These are phyloP conservation scores for Pholiota adiposa DNA, from an alignment of 1,284 basidiomycete genomes.

Conservation along the genomic window DNA sequence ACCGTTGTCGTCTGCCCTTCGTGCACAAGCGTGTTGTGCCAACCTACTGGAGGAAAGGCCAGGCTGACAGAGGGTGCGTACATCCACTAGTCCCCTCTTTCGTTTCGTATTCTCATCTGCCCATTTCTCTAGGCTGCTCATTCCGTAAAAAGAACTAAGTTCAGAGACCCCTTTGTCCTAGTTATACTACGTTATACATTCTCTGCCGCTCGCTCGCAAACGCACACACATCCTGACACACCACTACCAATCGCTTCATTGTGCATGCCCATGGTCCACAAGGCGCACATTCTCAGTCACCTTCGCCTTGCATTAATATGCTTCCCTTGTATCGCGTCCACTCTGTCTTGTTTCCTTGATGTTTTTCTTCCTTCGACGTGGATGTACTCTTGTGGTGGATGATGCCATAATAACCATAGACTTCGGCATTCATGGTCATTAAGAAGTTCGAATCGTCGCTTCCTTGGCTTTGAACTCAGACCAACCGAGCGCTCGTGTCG, in stretches of 20 bases:
- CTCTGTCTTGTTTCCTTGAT: slow-evolving; percentile 3
- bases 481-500: neutral
- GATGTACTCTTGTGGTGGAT: slow-evolving; percentile 20
- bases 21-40: slow-evolving; percentile 95
- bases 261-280: neutral
- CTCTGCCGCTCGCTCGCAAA: slow-evolving; percentile 11
- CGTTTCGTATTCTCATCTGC: slow-evolving; percentile 17
- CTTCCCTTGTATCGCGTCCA: slow-evolving; percentile 10
- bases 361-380: slow-evolving; percentile 9
- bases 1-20: slow-evolving; percentile 92
- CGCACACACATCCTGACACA: neutral
- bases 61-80: slow-evolving; percentile 94
- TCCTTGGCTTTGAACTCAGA: neutral
- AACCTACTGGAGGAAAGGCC: slow-evolving; percentile 99
- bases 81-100: slow-evolving; percentile 17
- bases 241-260: neutral
- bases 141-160: slow-evolving; percentile 86
- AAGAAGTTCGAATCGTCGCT: neutral
- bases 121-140: slow-evolving; percentile 65
- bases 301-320: slow-evolving; percentile 14
- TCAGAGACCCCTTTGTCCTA: slow-evolving; percentile 25
- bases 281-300: neutral
- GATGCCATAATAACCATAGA: slow-evolving; percentile 12
- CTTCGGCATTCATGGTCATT: neutral
- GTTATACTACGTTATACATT: slow-evolving; percentile 26